Evolutionary conservation across 345 rosid genomes (phyloP).

Genomic region (Bretschneidera sinensis): DNA sequence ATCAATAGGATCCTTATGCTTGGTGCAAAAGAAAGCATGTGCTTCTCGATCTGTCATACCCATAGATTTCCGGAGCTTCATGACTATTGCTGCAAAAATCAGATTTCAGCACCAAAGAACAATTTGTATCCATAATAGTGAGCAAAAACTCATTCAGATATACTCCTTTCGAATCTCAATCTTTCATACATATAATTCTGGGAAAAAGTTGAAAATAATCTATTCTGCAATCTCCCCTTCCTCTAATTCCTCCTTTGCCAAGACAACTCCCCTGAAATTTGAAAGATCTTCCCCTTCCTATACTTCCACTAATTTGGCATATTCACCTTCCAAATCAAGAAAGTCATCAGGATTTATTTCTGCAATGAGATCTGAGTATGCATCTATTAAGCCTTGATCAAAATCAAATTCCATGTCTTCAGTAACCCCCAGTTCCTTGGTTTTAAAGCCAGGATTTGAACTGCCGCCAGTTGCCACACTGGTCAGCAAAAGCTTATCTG

Average conservation of each 20-base stretch:
- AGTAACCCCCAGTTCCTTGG: constrained; percentile 6
- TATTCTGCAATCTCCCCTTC: constrained; percentile 79
- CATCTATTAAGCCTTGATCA: constrained; percentile 64
- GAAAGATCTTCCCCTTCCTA: constrained; percentile 24
- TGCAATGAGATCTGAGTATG: constrained; percentile 58
- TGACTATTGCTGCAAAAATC: not conserved
- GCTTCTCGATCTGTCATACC: no score
- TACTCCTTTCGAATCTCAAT: not conserved
- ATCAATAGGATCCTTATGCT: not conserved
- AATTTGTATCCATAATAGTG: no score
- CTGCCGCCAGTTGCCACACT: constrained; percentile 10
- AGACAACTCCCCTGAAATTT: constrained; percentile 15
- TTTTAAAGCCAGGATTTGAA: constrained; percentile 10
- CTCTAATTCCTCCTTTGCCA: constrained; percentile 50
- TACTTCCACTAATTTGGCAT: constrained; percentile 31
- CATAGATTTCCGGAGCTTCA: not conserved
- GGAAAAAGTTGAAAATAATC: not conserved
- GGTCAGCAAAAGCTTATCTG: constrained; percentile 15
- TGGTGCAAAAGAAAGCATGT: no score
- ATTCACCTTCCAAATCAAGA: constrained; percentile 57
- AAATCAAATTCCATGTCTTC: constrained; percentile 50
- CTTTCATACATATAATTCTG: not conserved
- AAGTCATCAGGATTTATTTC: constrained; percentile 65
- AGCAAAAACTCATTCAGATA: not conserved
- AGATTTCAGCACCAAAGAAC: not conserved